Evolutionary conservation across 202 grass and related monocot genomes (phyloP), one percentile per base, ranked within the genome.

Genomic region (Hordeum pubiflorum): DNA sequence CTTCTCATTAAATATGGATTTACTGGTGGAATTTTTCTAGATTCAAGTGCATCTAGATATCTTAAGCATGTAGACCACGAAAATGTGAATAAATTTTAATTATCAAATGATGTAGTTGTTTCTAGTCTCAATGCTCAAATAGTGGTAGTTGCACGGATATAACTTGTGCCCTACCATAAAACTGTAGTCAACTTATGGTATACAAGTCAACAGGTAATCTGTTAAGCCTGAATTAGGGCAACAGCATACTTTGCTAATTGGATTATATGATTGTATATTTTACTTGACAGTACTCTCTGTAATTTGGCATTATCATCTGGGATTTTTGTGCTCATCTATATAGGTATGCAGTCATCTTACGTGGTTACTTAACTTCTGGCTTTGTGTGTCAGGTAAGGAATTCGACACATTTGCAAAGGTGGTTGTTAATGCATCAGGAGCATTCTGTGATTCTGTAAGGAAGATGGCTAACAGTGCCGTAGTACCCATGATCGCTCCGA

Each of bases 391-490:
- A 93, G 90, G 92, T 14, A 93, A 91, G 43, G 90, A 94, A 37
- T 98, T 98, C 21, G 88, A 98, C 36, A 72, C 90, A 58, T 98
- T 89, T 43, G 88, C 92, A 50, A 98, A 93, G 88, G 92, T 98
- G 69, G 68, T 94, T 63, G 60, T 98, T 73, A 98, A 93, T 31
- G 92, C 92, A 18, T 90, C 92, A 71, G 92, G 92, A 87, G 90
- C 92, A 64, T 98, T 98, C 69, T 98, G 95, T 75, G 95, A 98
- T 10, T 82, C 88, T 69, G 73, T 98, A 48, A 89, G 90, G 81
- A 94, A 93, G 86, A 98, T 98, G 95, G 92, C 84, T 44, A 81
- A 94, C 77, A 89, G 59, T 75, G 79, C 86, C 43, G 82, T 86
- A 77, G 68, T 26, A 44, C 84, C 86, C 72, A 94, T 98, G 84